phyloP scores from a whole-genome alignment of 2,329 filamentous ascomycete genomes.

The Chalaropsis ovoidea region DNA sequence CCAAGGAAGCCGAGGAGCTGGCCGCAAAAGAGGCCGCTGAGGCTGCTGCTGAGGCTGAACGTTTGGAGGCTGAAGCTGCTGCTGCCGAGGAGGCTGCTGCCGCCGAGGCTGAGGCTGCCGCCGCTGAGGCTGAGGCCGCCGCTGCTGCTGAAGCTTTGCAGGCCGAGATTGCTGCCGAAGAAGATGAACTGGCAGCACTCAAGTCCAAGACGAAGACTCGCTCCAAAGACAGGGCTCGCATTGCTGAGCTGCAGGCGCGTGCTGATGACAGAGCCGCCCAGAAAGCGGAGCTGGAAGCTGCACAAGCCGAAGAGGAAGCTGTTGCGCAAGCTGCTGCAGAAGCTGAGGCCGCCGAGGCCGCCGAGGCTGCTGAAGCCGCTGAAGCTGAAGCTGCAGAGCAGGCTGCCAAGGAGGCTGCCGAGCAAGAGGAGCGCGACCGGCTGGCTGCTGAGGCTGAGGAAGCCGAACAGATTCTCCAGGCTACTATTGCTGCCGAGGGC shows the following conservation, averaged over 20 bases:
- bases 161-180: conserved; percentile 12
- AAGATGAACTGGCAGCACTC: conserved; percentile 19
- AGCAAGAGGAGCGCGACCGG: conserved; percentile 28
- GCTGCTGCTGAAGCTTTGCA: background rate
- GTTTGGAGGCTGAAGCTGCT: conserved; percentile 14
- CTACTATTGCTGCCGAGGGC: conserved; percentile 28
- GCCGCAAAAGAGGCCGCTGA: conserved; percentile 27
- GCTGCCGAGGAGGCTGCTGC: conserved; percentile 4
- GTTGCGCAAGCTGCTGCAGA: conserved; percentile 27
- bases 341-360: background rate
- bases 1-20: conserved; percentile 31
- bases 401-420: conserved; percentile 25
- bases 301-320: conserved; percentile 27
- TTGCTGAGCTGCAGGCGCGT: conserved; percentile 19
- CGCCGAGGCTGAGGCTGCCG: conserved; percentile 13
- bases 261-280: conserved; percentile 27
- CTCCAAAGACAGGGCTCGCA: conserved; percentile 14
- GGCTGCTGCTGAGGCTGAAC: conserved; percentile 17
- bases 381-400: conserved; percentile 29
- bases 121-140: background rate
- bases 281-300: conserved; percentile 24
- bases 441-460: background rate
- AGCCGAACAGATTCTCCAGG: conserved; percentile 7
- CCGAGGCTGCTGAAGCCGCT: conserved; percentile 26
- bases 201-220: conserved; percentile 15